Conservation (phyloP, 345 rosid species). For the Citrus australasica region DNA sequence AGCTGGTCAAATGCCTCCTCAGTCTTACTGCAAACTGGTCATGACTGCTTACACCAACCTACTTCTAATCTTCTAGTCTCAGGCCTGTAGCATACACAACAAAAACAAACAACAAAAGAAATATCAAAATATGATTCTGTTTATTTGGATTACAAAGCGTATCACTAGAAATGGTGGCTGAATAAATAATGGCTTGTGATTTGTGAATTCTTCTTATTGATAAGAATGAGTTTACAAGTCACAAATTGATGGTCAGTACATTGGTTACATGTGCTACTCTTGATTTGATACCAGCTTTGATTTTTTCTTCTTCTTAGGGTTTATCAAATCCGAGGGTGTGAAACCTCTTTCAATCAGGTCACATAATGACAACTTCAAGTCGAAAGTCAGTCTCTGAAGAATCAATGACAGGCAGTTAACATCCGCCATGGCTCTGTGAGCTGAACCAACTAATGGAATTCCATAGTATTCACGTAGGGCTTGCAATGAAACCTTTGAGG, state of each 20-base stretch:
- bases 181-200: conserved; percentile 4
- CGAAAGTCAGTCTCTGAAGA: conserved; percentile 63
- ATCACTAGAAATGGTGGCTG: not conserved
- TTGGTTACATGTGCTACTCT: not conserved
- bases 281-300: conserved; percentile 14
- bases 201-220: not conserved
- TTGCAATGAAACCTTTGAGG: conserved; percentile 38
- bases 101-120: not conserved
- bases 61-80: not conserved
- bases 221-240: conserved; percentile 13
- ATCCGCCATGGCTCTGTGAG: conserved; percentile 91
- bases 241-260: conserved; percentile 13
- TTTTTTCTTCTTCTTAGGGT: conserved; percentile 47
- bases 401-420: conserved; percentile 54
- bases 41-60: too few species aligned
- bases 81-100: not conserved
- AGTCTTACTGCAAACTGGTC: too few species aligned
- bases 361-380: conserved; percentile 48
- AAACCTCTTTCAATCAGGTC: conserved; percentile 48
- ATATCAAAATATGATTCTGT: not conserved
- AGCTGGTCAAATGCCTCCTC: too few species aligned
- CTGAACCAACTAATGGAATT: conserved; percentile 46
- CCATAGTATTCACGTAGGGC: conserved; percentile 42
- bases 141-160: not conserved
- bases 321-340: conserved; percentile 35